Evolutionary conservation across 208 protist species (phyloP), one percentile per base, ranked within the genome.

Genomic region (Tritrichomonas foetus): DNA sequence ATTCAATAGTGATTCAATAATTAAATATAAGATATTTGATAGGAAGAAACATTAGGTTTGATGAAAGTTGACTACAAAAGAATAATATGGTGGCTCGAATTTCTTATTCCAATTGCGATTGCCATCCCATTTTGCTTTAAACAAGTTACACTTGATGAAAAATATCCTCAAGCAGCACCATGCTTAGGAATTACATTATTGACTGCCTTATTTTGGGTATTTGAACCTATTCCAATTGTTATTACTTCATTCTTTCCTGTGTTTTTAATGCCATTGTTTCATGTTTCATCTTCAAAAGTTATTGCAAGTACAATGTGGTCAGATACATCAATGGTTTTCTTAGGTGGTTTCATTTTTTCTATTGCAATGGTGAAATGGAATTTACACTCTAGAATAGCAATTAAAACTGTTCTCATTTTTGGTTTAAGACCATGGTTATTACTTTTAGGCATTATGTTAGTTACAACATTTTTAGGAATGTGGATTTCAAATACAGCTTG

Each of bases 401-500:
- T 95, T 11, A 33, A 39, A 55, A 74, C 74, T 41, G 78, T 95
- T 36, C 1, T 93, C 3, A 72, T 64, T 20, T 94, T 93, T 72
- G 93, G 94, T 16, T 22, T 64, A 66, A 8, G 69, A 33, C 94
- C 94, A 50, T 27, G 39, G 30, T 25, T 53, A 13, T 64, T 95
- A 8, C 75, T 95, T 30, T 92, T 95, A 27, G 74, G 74, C 50
- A 82, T 95, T 82, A 93, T 95, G 74, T 1, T 39, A 64, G 36
- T 82, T 22, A 93, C 94, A 16, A 93, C 89, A 30, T 94, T 95
- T 80, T 39, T 95, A 16, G 84, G 66, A 14, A 94, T 95, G 74
- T 95, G 66, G 69, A 95, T 95, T 66, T 93, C 53, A 0, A 94
- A 95, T 80, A 95, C 94, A 25, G 93, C 93, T 22, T 93, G 93